These are phyloP conservation scores for Candida xiaguanensis DNA, from an alignment of 805 yeast genomes.

Conservation along the genomic window DNA sequence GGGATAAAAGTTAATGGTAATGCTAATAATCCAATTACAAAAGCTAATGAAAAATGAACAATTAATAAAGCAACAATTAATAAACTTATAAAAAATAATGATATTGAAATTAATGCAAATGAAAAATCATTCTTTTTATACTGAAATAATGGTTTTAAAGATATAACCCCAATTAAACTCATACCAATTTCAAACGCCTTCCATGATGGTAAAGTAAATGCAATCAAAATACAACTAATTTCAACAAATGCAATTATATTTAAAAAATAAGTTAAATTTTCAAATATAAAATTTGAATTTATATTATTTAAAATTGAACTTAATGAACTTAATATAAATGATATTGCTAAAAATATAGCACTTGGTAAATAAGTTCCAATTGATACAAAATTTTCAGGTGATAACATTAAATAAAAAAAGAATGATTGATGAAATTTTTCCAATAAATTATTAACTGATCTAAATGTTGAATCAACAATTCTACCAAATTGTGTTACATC, in stretches of 20 bases:
- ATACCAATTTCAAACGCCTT: conserved; percentile 15
- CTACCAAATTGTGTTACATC: conserved; percentile 94
- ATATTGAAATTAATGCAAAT: conserved; percentile 39
- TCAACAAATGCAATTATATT: conserved; percentile 27
- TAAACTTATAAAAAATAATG: conserved; percentile 57
- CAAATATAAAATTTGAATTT: conserved; percentile 16
- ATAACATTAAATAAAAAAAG: conserved; percentile 80
- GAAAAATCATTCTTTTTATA: conserved; percentile 19
- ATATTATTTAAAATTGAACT: conserved; percentile 47
- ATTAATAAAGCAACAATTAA: conserved; percentile 70
- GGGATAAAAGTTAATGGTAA: conserved; percentile 70
- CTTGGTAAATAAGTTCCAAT: conserved; percentile 92
- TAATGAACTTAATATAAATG: conserved; percentile 67
- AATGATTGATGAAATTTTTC: conserved; percentile 98
- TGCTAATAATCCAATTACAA: conserved; percentile 63
- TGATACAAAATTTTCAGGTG: conserved; percentile 80
- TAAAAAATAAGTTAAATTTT: conserved; percentile 21
- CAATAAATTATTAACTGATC: conserved; percentile 85
- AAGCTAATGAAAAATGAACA: conserved; percentile 79
- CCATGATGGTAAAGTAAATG: conserved; percentile 24
- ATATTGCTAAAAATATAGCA: conserved; percentile 65
- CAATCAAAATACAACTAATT: conserved; percentile 17
- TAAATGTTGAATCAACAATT: conserved; percentile 77
- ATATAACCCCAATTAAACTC: conserved; percentile 4
- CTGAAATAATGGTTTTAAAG: conserved; percentile 4